Conservation (phyloP, 306 rosid genomes). For the Acacia confusa region DNA sequence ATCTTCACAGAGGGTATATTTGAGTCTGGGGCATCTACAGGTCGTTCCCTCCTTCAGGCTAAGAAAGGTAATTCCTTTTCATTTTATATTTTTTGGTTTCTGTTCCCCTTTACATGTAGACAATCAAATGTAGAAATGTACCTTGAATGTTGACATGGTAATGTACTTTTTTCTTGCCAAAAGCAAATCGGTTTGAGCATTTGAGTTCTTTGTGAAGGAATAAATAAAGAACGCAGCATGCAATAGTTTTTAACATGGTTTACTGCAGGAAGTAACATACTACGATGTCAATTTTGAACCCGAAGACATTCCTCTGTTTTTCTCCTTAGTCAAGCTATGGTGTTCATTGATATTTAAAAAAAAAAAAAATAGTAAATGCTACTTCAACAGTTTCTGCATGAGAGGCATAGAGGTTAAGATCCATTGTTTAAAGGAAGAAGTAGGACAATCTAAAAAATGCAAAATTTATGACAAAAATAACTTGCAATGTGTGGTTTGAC, state of each 20-base stretch:
- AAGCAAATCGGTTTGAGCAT: not conserved
- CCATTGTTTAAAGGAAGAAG: not conserved
- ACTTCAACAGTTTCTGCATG: not conserved
- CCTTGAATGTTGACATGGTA: not conserved
- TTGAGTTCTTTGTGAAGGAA: not conserved
- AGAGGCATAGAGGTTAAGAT: not conserved
- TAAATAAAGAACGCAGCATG: not conserved
- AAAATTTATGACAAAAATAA: not conserved
- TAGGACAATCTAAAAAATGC: not conserved
- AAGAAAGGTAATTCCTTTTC: constrained; percentile 48
- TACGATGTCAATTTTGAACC: not conserved
- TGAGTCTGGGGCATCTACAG: constrained; percentile 32
- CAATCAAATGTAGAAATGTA: not conserved
- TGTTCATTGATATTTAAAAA: not conserved
- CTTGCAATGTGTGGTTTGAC: not conserved
- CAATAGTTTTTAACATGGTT: not conserved
- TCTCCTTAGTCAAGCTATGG: not conserved
- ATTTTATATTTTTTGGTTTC: not conserved
- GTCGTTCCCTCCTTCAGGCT: constrained; percentile 83
- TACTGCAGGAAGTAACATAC: not conserved
- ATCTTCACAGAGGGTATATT: constrained; percentile 52
- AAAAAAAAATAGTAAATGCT: not conserved
- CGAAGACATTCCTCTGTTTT: not conserved
- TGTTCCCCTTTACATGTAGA: not conserved
- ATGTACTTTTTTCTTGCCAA: not conserved